phyloP scores from a whole-genome alignment of 805 yeast genomes.

The Wickerhamomyces xylosicus region DNA sequence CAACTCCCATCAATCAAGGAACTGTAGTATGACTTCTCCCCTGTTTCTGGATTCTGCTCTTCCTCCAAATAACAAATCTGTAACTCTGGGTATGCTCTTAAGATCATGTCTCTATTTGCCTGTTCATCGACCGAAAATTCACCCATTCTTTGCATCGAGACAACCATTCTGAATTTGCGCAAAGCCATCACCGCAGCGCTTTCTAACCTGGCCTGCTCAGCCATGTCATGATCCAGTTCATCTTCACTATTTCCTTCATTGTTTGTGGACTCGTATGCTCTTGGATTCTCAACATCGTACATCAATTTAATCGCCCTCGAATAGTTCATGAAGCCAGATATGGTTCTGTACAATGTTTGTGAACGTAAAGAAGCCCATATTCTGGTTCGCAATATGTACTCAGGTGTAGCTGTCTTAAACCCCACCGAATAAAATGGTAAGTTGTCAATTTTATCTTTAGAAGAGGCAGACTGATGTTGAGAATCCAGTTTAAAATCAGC shows the following conservation, averaged over 20 bases:
- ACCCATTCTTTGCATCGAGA: conserved; percentile 52
- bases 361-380: conserved; percentile 70
- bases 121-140: conserved; percentile 45
- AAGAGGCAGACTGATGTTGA: background rate
- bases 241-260: background rate
- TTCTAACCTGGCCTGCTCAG: conserved; percentile 29
- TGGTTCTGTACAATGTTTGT: conserved; percentile 65
- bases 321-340: conserved; percentile 69
- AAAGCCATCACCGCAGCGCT: conserved; percentile 44
- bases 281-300: conserved; percentile 44
- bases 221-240: conserved; percentile 1
- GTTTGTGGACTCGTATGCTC: conserved; percentile 16
- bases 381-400: conserved; percentile 50
- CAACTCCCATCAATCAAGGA: conserved; percentile 66
- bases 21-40: conserved; percentile 43
- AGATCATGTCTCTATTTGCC: conserved; percentile 46
- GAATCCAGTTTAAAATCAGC: conserved; percentile 5
- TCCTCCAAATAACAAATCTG: conserved; percentile 55
- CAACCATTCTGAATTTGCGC: conserved; percentile 54
- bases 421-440: conserved; percentile 57
- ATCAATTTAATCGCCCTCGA: conserved; percentile 57
- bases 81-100: conserved; percentile 58
- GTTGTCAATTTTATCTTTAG: conserved; percentile 28
- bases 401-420: conserved; percentile 50
- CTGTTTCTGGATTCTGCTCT: conserved; percentile 25